These are phyloP conservation scores for Lactarius sp. DNA, from an alignment of 768 basidiomycete genomes.

Conservation along the genomic window DNA sequence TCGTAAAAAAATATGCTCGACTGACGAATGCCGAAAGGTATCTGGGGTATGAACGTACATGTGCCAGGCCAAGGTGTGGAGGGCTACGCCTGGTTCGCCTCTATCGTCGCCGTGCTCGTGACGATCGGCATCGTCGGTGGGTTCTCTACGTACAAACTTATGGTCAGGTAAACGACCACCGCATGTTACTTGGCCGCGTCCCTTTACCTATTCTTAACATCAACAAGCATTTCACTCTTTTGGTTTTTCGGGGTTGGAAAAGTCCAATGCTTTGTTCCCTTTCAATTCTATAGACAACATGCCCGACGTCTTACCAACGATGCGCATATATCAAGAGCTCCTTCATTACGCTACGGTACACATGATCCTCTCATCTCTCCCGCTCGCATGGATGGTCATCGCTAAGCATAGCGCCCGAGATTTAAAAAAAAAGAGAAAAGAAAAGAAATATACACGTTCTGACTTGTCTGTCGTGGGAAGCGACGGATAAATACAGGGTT, in stretches of 20 bases:
- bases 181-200: not conserved
- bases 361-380: not conserved
- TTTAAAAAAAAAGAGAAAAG: not conserved
- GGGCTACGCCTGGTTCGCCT: slow-evolving; percentile 78
- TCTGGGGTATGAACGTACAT: slow-evolving; percentile 99
- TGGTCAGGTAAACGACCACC: slow-evolving; percentile 37
- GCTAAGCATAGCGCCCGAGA: not conserved
- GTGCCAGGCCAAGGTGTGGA: slow-evolving; percentile 79
- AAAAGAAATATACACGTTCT: not conserved
- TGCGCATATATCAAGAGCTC: not conserved
- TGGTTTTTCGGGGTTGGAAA: not conserved
- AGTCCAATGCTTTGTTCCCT: not conserved
- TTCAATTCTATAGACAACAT: not conserved
- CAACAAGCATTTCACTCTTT: not conserved
- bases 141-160: slow-evolving; percentile 73
- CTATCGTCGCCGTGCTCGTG: slow-evolving; percentile 76
- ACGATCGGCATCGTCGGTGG: slow-evolving; percentile 81
- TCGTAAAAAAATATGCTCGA: not conserved
- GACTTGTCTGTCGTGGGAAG: not conserved
- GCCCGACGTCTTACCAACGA: not conserved
- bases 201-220: not conserved
- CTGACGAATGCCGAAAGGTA: slow-evolving; percentile 40
- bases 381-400: not conserved
- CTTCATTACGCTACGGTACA: slow-evolving; percentile 8
- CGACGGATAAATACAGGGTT: not conserved